phyloP scores from a whole-genome alignment of 2,329 filamentous ascomycete species.

The Atkinsonella texensis region DNA sequence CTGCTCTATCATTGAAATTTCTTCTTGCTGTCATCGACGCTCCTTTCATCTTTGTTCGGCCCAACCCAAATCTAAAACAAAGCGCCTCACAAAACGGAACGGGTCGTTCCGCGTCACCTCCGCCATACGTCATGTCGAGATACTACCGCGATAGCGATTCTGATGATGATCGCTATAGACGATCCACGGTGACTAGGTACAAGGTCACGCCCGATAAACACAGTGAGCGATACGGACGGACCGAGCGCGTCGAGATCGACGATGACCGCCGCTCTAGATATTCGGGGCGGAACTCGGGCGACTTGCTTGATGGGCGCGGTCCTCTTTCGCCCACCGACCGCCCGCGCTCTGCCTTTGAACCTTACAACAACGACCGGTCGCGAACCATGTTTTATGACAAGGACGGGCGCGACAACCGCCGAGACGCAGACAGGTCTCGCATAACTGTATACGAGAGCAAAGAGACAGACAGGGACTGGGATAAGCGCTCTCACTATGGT shows the following conservation, averaged over 20 bases:
- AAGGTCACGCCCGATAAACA: constrained; percentile 32
- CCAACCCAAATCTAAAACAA: constrained; percentile 3
- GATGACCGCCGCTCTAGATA: constrained; percentile 34
- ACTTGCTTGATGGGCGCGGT: constrained; percentile 29
- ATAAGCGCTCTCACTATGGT: constrained; percentile 27
- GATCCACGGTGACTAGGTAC: constrained; percentile 40
- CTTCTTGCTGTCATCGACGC: background rate
- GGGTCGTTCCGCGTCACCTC: constrained; percentile 6
- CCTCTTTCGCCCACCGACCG: constrained; percentile 32
- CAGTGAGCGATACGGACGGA: constrained; percentile 28
- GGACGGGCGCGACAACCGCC: constrained; percentile 25
- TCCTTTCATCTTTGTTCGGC: background rate
- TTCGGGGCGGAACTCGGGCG: constrained; percentile 29
- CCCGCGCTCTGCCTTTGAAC: constrained; percentile 39
- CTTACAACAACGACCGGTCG: constrained; percentile 23
- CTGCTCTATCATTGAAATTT: background rate
- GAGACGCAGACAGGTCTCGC: constrained; percentile 16
- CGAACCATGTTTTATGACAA: constrained; percentile 33
- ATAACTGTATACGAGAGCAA: constrained; percentile 25
- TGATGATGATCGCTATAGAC: constrained; percentile 34
- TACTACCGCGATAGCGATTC: constrained; percentile 24
- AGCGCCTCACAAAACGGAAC: constrained; percentile 5
- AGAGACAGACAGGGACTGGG: constrained; percentile 29
- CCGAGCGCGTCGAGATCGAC: constrained; percentile 29
- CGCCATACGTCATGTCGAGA: constrained; percentile 18